A percentile compares a stretch with the other conserved stretches of the same genome.
These are phyloP conservation scores for Pseudotsuga menziesii DNA, from an alignment of 75 land plant species.

Conservation along the genomic window DNA sequence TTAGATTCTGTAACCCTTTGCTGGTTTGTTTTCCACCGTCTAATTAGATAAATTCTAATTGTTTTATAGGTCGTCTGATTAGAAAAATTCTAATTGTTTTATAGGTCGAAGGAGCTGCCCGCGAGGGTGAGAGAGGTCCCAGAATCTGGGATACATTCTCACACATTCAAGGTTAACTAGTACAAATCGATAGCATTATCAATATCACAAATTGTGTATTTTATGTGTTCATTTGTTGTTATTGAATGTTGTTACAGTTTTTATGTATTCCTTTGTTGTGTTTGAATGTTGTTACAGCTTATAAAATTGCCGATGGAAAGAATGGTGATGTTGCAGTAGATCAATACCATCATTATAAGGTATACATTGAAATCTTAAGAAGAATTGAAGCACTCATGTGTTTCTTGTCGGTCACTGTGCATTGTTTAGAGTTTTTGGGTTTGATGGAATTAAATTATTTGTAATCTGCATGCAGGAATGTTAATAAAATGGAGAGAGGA, in stretches of 20 bases:
- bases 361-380: background rate
- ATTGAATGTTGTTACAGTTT: too few relatives aligned
- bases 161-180: background rate
- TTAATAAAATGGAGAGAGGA: too few relatives aligned
- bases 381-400: background rate
- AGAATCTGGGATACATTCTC: background rate
- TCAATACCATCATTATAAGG: slow-evolving; percentile 48
- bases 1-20: too few relatives aligned
- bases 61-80: too few relatives aligned
- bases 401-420: too few relatives aligned
- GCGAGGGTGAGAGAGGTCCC: background rate
- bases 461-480: slow-evolving; percentile 12
- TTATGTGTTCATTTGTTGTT: background rate
- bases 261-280: too few relatives aligned
- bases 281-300: background rate
- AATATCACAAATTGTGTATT: too few relatives aligned
- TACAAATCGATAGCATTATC: too few relatives aligned
- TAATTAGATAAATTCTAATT: too few relatives aligned
- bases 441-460: background rate
- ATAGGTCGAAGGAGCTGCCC: background rate
- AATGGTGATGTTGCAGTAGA: slow-evolving; percentile 36
- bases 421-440: too few relatives aligned
- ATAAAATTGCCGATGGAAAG: slow-evolving; percentile 16
- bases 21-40: too few relatives aligned
- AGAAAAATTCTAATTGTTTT: too few relatives aligned